These are phyloP conservation scores for Trichoderma atrobrunneum DNA, from an alignment of 2,329 filamentous ascomycete genomes.

Conservation along the genomic window DNA sequence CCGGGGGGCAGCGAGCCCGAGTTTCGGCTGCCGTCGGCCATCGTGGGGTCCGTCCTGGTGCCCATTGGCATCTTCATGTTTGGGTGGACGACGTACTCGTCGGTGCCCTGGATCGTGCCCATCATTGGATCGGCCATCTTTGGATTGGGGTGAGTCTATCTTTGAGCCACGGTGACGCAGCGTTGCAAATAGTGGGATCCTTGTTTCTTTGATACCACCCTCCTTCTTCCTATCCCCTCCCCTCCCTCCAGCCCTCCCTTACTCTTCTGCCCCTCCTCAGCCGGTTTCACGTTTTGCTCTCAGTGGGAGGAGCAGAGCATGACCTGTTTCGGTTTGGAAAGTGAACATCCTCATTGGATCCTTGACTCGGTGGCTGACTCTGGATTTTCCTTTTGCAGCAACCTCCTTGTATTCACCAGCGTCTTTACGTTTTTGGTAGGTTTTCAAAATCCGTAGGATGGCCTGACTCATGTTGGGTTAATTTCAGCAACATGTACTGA, in stretches of 20 bases:
- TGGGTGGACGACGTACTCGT: conserved; percentile 75
- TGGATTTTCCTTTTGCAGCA: conserved; percentile 45
- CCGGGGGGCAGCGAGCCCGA: conserved; percentile 73
- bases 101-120: conserved; percentile 72
- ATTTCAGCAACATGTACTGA: not conserved
- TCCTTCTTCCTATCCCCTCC: not conserved
- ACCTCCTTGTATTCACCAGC: conserved; percentile 74
- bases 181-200: conserved; percentile 17
- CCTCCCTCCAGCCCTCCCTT: not conserved
- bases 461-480: not conserved
- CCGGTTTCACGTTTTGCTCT: not conserved
- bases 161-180: conserved; percentile 19
- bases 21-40: conserved; percentile 74
- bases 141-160: conserved; percentile 60
- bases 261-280: not conserved
- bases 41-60: conserved; percentile 72
- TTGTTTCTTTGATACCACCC: not conserved
- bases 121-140: conserved; percentile 72
- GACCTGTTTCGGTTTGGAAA: not conserved
- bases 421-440: conserved; percentile 84
- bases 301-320: not conserved
- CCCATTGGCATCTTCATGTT: conserved; percentile 85
- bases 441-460: not conserved
- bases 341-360: not conserved
- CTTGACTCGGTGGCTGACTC: conserved; percentile 27